Evolutionary conservation across 2,329 filamentous ascomycete genomes (phyloP).

Genomic region (Metarhizium sp.): DNA sequence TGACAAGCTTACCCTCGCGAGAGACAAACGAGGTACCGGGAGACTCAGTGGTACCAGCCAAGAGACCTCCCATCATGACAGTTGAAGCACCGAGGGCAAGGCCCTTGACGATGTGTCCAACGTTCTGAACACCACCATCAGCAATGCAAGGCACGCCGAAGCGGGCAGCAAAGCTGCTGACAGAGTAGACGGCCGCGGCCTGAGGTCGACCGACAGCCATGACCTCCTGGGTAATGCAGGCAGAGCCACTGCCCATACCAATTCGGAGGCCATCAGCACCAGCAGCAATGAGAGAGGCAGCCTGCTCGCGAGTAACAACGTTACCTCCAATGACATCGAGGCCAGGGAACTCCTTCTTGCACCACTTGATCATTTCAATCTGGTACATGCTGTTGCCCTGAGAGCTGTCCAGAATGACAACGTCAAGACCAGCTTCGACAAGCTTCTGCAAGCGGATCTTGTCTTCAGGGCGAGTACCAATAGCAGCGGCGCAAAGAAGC

Average conservation of each 20-base stretch:
- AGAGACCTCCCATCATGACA: constrained; percentile 98
- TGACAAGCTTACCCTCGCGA: constrained; percentile 93
- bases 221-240: constrained; percentile 98
- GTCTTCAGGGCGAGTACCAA: constrained; percentile 91
- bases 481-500: constrained; percentile 87
- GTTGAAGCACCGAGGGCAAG: constrained; percentile 88
- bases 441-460: constrained; percentile 78
- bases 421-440: constrained; percentile 88
- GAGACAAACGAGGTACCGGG: constrained; percentile 95
- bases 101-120: constrained; percentile 98
- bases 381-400: constrained; percentile 99
- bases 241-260: constrained; percentile 96
- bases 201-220: constrained; percentile 98
- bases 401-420: constrained; percentile 90
- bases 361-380: constrained; percentile 95
- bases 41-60: constrained; percentile 95
- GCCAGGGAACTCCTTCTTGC: constrained; percentile 76
- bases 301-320: constrained; percentile 95
- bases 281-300: constrained; percentile 81
- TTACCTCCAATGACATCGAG: constrained; percentile 97
- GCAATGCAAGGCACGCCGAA: constrained; percentile 98
- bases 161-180: constrained; percentile 77
- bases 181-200: constrained; percentile 84
- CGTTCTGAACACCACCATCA: constrained; percentile 95
- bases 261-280: constrained; percentile 95